phyloP scores from a whole-genome alignment of 2,329 filamentous ascomycete species.

The Paecilomyces dactylethromorphus region DNA sequence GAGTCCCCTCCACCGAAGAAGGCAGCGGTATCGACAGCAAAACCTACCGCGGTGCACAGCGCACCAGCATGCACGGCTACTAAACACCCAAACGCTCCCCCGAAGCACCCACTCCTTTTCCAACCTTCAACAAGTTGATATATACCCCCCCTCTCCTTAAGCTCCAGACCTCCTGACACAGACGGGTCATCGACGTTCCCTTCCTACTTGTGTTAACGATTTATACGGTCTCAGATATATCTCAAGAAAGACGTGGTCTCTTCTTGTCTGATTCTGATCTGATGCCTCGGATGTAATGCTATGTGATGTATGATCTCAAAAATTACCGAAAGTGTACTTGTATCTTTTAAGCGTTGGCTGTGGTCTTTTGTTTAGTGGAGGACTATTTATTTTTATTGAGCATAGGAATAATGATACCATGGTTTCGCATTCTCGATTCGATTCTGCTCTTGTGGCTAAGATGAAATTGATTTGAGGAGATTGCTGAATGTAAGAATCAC shows the following conservation, averaged over 20 bases:
- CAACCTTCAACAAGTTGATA: neutral
- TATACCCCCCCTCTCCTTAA: neutral
- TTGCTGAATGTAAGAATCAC: too few relatives aligned
- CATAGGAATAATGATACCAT: neutral
- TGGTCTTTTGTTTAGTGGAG: neutral
- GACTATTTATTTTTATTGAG: neutral
- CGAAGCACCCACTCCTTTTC: neutral
- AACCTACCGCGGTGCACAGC: conserved; percentile 24
- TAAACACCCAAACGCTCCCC: neutral
- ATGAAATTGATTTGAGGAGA: too few relatives aligned
- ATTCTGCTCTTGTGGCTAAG: too few relatives aligned
- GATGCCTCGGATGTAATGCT: neutral
- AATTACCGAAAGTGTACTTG: neutral
- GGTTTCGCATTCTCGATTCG: neutral
- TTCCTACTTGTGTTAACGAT: too few relatives aligned
- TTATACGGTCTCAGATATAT: too few relatives aligned
- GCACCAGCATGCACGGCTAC: conserved; percentile 18
- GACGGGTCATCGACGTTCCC: too few relatives aligned
- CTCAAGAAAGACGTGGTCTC: too few relatives aligned
- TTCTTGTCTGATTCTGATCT: neutral
- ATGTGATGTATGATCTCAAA: neutral
- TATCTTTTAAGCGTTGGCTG: neutral
- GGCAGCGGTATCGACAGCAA: conserved; percentile 12
- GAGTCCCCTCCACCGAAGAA: conserved; percentile 4
- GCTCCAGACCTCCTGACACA: neutral